Conservation (phyloP, 2,329 filamentous ascomycete genomes). For the Amylocarpus encephaloides region DNA sequence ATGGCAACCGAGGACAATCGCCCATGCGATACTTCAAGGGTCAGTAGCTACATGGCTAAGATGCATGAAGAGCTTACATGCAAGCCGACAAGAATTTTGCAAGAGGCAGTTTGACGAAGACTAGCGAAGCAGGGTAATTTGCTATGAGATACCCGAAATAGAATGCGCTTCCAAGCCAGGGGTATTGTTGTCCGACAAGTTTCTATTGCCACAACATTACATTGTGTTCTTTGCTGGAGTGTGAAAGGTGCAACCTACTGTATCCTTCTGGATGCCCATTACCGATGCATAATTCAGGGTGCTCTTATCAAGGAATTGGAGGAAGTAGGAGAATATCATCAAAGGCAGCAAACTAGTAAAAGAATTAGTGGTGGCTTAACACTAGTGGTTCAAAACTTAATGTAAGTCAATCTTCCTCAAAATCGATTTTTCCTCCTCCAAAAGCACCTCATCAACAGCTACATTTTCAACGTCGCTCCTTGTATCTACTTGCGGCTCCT, state of each 20-base stretch:
- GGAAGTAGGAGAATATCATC: constrained; percentile 12
- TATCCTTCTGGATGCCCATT: constrained; percentile 40
- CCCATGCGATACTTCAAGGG: constrained; percentile 10
- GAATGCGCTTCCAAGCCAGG: constrained; percentile 32
- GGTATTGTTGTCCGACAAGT: constrained; percentile 44
- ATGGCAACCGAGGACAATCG: constrained; percentile 11
- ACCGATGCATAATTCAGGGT: constrained; percentile 48
- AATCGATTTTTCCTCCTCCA: constrained; percentile 2
- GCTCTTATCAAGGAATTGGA: constrained; percentile 33
- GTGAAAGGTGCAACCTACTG: neutral
- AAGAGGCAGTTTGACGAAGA: constrained; percentile 32
- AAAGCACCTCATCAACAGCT: neutral
- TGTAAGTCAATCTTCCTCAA: constrained; percentile 7
- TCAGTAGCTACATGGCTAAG: neutral
- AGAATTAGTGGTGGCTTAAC: neutral
- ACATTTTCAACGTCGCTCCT: neutral
- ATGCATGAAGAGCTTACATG: constrained; percentile 3
- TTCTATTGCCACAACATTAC: neutral
- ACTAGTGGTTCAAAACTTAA: neutral
- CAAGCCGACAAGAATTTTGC: constrained; percentile 28
- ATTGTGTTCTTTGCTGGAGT: too few species aligned
- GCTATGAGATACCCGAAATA: constrained; percentile 32
- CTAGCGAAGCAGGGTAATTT: constrained; percentile 27
- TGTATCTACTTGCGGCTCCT: too few species aligned
- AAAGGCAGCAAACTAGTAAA: constrained; percentile 13